Base-by-base conservation (phyloP, 2,329 filamentous ascomycete genomes). In the Colletotrichum sidae region DNA sequence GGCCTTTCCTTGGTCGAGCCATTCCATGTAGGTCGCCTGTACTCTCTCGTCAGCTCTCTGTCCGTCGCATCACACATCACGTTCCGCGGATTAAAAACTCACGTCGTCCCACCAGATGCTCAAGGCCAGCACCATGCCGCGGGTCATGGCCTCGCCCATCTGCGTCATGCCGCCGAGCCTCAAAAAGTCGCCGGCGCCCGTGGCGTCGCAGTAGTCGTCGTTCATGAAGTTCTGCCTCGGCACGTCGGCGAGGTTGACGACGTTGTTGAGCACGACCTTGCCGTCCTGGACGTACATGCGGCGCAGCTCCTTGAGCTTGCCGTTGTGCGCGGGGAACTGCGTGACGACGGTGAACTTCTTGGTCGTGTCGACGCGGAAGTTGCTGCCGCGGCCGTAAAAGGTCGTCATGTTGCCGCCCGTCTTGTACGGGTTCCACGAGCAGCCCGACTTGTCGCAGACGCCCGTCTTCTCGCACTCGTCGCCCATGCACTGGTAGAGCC, bases 111-210 rank as follows among this genome's bases (percentile, higher is more conserved):
- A 85, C 86, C 86, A 88, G 67, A 88, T 80, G 71, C 80, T 81
- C 68, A 88, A 79, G 11, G 81, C 79, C 34, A 86, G 76, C 2
- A 86, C 84, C 84, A 86, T 86, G 51, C 81, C 83, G 12, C 83
- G 76, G 25, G 70, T 74, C 60, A 86, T 72, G 0, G 83, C 77
- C 25, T 79, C 71, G 1, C 80, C 80, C 76, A 83, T 80, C 8
- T 72, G 77, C 41, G 77, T 75, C 70, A 80, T 74, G 5, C 76
- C 78, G 55, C 80, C 81, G 2, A 80, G 69, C 34, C 68, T 66
- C 52, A 73, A 70, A 50, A 74, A 74, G 65, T 72, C 62, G 25
- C 67, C 56, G 45, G 70, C 60, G 53, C 71, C 66, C 17, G 60
- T 70, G 17, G 70, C 69, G 17, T 68, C 65, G 67, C 74, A 76